A percentile compares a stretch with the other conserved stretches of the same genome.
Evolutionary conservation across 148 eudicot genomes (phyloP).

Genomic region (Dianthus caryophyllus): DNA sequence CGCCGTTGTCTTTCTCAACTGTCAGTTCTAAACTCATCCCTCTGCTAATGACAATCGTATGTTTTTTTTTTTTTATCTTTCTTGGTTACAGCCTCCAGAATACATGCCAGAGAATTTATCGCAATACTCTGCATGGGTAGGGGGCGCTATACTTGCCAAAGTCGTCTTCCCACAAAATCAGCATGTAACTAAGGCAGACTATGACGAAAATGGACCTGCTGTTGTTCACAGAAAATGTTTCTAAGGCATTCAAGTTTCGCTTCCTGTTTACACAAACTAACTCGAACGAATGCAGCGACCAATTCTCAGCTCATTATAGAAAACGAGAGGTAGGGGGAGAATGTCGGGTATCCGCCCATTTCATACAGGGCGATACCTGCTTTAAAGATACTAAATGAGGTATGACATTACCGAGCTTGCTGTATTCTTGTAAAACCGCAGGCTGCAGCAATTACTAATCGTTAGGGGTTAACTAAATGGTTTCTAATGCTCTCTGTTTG

Average conservation of each 20-base stretch:
- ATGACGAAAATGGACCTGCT: slow-evolving; percentile 89
- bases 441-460: not conserved
- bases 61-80: not conserved
- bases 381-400: not conserved
- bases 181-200: slow-evolving; percentile 90
- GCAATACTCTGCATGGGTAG: slow-evolving; percentile 79
- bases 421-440: not conserved
- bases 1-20: no score
- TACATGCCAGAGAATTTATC: slow-evolving; percentile 92
- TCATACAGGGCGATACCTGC: not conserved
- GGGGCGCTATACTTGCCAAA: slow-evolving; percentile 98
- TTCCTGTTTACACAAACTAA: slow-evolving; percentile 7
- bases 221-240: slow-evolving; percentile 90
- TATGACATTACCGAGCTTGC: not conserved
- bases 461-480: not conserved
- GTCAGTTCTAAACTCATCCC: not conserved
- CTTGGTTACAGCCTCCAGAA: slow-evolving; percentile 68
- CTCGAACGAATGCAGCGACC: slow-evolving; percentile 13
- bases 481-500: not conserved
- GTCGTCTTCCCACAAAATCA: slow-evolving; percentile 98
- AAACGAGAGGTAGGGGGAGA: not conserved
- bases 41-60: no score
- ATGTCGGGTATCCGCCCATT: no score
- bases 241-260: slow-evolving; percentile 18
- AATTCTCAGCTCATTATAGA: not conserved